Conservation (phyloP, 2,329 filamentous ascomycete species). For the Phaeosphaeria sp. region DNA sequence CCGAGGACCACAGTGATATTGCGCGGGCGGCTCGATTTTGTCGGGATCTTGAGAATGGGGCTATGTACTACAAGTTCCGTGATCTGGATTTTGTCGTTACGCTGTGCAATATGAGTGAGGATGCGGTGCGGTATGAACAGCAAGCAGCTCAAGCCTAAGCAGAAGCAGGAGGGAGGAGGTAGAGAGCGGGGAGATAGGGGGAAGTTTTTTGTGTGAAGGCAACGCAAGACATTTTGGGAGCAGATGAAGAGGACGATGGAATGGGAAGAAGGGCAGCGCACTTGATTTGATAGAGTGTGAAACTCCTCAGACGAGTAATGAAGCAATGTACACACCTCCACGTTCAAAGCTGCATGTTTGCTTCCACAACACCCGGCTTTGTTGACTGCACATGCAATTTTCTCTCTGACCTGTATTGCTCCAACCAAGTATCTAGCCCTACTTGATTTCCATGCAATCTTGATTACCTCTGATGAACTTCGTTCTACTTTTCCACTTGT, state of each 20-base stretch:
- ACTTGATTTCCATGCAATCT: too few relatives aligned
- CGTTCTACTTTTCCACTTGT: too few relatives aligned
- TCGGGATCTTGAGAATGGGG: constrained; percentile 4
- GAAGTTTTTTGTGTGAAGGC: not conserved
- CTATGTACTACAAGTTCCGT: constrained; percentile 5
- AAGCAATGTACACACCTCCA: too few relatives aligned
- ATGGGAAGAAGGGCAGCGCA: too few relatives aligned
- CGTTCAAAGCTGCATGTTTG: too few relatives aligned
- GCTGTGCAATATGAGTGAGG: not conserved
- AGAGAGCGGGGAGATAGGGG: not conserved
- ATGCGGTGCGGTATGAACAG: not conserved
- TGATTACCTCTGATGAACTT: too few relatives aligned
- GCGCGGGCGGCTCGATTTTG: constrained; percentile 15
- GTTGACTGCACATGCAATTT: too few relatives aligned
- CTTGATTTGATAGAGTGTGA: not conserved
- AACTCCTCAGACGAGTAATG: too few relatives aligned
- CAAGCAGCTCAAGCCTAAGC: not conserved
- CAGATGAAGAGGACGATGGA: not conserved
- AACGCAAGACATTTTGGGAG: not conserved
- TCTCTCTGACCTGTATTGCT: too few relatives aligned
- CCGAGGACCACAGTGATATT: constrained; percentile 9
- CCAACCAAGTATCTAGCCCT: too few relatives aligned
- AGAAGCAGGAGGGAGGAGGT: not conserved
- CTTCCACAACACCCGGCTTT: too few relatives aligned
- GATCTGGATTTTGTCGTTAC: constrained; percentile 6